Percentiles rank a stretch among this genome's conserved stretches.
phyloP scores from a whole-genome alignment of 2,329 filamentous ascomycete species.

The Zasmidium citrigriseum region DNA sequence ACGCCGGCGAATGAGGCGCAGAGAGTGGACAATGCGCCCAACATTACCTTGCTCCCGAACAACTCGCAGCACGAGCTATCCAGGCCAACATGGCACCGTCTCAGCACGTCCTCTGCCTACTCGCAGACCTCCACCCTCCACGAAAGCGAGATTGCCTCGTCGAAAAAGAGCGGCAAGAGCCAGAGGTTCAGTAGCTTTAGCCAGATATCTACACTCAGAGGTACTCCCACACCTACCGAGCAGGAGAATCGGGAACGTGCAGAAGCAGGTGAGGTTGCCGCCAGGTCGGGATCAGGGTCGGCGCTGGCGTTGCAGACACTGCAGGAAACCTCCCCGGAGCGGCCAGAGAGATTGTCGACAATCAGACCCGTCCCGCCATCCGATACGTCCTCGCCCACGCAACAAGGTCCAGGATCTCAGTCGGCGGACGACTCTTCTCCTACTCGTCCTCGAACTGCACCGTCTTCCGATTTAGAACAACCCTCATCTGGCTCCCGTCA shows the following conservation, averaged over 20 bases:
- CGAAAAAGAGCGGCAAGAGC: constrained; percentile 21
- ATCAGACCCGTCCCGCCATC: constrained; percentile 22
- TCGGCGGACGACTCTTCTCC: constrained; percentile 16
- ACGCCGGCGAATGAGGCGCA: constrained; percentile 27
- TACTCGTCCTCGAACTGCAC: constrained; percentile 16
- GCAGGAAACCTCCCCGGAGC: constrained; percentile 30
- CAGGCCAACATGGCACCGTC: constrained; percentile 28
- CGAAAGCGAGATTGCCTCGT: constrained; percentile 25
- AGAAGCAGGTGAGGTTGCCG: constrained; percentile 14
- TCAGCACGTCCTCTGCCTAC: constrained; percentile 30
- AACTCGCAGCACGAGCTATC: constrained; percentile 22
- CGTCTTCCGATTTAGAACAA: constrained; percentile 14
- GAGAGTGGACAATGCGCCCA: constrained; percentile 23
- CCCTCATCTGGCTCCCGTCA: constrained; percentile 13
- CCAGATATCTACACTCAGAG: constrained; percentile 30
- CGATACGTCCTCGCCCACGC: constrained; percentile 21
- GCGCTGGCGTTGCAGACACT: constrained; percentile 30
- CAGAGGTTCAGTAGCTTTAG: constrained; percentile 32
- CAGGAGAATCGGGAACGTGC: constrained; percentile 24
- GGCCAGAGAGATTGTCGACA: constrained; percentile 22
- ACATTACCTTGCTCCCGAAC: constrained; percentile 26
- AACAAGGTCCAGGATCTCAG: constrained; percentile 17
- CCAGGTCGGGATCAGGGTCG: constrained; percentile 16
- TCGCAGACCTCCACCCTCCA: constrained; percentile 31
- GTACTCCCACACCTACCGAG: constrained; percentile 32